These are phyloP conservation scores for Hypoxylon rickii DNA, from an alignment of 495 filamentous ascomycete species.

Conservation along the genomic window DNA sequence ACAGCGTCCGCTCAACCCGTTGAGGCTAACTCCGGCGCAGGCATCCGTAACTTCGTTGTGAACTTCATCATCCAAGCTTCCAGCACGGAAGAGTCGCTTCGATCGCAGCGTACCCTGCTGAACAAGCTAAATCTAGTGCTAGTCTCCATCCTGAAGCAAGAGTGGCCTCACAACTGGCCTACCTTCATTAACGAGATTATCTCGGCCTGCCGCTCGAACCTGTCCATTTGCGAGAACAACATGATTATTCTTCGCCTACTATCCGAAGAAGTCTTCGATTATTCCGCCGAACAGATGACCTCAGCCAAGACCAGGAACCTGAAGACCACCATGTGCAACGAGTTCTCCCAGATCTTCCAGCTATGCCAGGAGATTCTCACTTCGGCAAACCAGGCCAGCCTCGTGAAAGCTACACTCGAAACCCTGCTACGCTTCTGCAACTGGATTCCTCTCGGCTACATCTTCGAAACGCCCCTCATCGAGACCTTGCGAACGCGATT, in stretches of 20 bases:
- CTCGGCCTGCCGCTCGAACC: constrained; percentile 87
- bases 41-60: constrained; percentile 98
- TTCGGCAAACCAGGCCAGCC: constrained; percentile 81
- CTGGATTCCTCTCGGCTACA: constrained; percentile 98
- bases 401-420: constrained; percentile 92
- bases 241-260: constrained; percentile 96
- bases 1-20: neutral
- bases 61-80: constrained; percentile 95
- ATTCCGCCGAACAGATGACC: constrained; percentile 97
- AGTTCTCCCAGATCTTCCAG: constrained; percentile 97
- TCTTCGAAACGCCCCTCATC: constrained; percentile 97
- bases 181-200: constrained; percentile 99
- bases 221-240: constrained; percentile 99
- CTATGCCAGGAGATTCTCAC: constrained; percentile 92
- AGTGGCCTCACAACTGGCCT: constrained; percentile 99
- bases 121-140: constrained; percentile 98
- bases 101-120: constrained; percentile 79
- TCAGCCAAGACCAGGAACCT: constrained; percentile 92
- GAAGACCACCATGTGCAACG: constrained; percentile 96
- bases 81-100: constrained; percentile 80
- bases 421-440: constrained; percentile 95
- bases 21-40: constrained; percentile 49
- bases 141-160: constrained; percentile 96
- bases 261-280: constrained; percentile 98
- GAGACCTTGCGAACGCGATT: constrained; percentile 90